phyloP scores from a whole-genome alignment of 768 basidiomycete genomes.

The Russula ochroleuca region DNA sequence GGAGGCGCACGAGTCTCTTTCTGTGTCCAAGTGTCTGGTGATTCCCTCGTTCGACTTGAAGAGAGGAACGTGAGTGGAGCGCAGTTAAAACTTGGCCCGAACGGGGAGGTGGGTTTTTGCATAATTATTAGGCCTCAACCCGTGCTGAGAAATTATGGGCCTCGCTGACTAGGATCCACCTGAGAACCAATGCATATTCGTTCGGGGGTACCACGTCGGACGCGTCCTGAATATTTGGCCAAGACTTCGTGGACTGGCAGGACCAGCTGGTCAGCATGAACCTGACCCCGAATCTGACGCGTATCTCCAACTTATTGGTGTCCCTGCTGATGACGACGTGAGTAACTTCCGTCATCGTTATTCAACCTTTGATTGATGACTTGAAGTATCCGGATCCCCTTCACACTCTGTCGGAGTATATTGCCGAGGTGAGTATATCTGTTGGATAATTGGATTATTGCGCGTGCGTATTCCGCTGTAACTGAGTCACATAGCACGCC shows the following conservation, averaged over 20 bases:
- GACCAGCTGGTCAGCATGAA: not conserved
- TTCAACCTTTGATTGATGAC: not conserved
- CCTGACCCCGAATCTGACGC: not conserved
- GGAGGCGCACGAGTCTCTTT: not conserved
- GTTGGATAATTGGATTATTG: not conserved
- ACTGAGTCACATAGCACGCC: not conserved
- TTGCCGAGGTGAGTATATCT: not conserved
- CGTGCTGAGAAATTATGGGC: not conserved
- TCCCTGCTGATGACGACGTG: not conserved
- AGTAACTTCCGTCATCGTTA: not conserved
- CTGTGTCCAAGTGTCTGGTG: not conserved
- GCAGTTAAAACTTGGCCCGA: not conserved
- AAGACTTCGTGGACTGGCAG: not conserved
- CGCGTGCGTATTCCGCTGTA: not conserved
- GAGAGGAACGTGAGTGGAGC: not conserved
- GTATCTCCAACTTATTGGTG: not conserved
- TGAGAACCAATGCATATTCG: constrained; percentile 4
- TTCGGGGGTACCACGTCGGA: not conserved
- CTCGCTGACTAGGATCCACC: not conserved
- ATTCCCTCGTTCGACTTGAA: not conserved
- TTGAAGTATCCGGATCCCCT: not conserved
- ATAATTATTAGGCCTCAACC: not conserved
- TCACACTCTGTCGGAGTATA: not conserved
- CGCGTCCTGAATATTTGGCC: not conserved
- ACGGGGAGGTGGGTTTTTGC: not conserved